phyloP scores from a whole-genome alignment of 1,139 yeast genomes.

The Debaryomyces singareniensis region DNA sequence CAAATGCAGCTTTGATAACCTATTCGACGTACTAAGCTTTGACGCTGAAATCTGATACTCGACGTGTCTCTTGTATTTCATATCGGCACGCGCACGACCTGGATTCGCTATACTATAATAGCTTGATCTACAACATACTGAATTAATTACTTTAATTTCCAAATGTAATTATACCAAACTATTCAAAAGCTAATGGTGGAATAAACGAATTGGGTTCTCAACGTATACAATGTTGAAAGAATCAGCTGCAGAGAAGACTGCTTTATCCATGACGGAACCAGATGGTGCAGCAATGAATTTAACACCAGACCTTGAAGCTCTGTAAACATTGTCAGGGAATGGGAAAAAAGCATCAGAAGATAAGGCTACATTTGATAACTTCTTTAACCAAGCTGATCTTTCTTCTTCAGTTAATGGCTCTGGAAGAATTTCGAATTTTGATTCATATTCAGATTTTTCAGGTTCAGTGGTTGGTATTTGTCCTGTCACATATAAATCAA shows the following conservation, averaged over 20 bases:
- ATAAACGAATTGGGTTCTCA: conserved; percentile 92
- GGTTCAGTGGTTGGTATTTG: conserved; percentile 92
- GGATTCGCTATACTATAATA: too few species aligned
- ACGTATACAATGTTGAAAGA: conserved; percentile 81
- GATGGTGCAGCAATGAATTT: conserved; percentile 94
- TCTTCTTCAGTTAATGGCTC: conserved; percentile 76
- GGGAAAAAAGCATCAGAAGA: conserved; percentile 99
- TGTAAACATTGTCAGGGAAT: conserved; percentile 97
- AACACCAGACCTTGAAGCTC: conserved; percentile 96
- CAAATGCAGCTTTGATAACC: neutral
- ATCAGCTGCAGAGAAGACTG: conserved; percentile 93
- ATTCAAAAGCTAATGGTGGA: conserved; percentile 71
- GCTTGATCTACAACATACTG: too few species aligned
- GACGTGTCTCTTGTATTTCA: conserved; percentile 1
- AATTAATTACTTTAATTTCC: conserved; percentile 1
- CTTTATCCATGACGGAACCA: conserved; percentile 97
- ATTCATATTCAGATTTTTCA: conserved; percentile 85
- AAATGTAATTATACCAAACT: too few species aligned
- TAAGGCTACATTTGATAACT: conserved; percentile 79
- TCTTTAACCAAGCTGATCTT: conserved; percentile 78
- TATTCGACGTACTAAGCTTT: neutral
- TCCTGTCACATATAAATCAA: conserved; percentile 84
- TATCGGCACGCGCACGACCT: neutral
- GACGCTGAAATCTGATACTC: neutral
- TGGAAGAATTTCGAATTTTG: conserved; percentile 81